These are phyloP conservation scores for Oehlia diaphana DNA, from an alignment of 192 early-diverging fungal genomes.

Conservation along the genomic window DNA sequence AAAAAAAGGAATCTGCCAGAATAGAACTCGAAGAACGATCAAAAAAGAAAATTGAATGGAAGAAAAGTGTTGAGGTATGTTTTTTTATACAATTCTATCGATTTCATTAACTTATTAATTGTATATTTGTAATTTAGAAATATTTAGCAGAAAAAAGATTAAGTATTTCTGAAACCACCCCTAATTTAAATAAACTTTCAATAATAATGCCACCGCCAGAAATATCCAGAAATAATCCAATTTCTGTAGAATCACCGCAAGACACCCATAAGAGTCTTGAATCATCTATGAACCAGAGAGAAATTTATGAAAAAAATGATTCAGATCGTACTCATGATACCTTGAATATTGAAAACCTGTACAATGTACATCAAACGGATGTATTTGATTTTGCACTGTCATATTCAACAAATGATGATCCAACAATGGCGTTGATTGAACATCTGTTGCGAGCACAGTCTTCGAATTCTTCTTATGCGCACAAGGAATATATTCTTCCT, in stretches of 20 bases:
- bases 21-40: neutral
- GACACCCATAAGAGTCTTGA: neutral
- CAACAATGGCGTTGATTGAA: slow-evolving; percentile 7
- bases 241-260: neutral
- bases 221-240: neutral
- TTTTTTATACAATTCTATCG: neutral
- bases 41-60: slow-evolving; percentile 9
- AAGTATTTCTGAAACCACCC: neutral
- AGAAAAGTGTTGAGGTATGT: neutral
- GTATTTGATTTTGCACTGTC: neutral
- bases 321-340: neutral
- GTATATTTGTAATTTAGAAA: neutral
- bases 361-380: neutral
- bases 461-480: neutral
- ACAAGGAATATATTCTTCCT: slow-evolving; percentile 25
- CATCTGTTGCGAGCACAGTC: neutral
- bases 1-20: neutral
- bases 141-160: neutral
- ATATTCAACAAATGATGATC: neutral
- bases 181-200: neutral
- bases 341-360: neutral
- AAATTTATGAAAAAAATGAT: neutral
- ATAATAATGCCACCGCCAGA: neutral
- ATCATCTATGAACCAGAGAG: neutral
- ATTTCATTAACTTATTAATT: neutral